phyloP scores from a whole-genome alignment of 1,284 basidiomycete species.

The Malassezia japonica region DNA sequence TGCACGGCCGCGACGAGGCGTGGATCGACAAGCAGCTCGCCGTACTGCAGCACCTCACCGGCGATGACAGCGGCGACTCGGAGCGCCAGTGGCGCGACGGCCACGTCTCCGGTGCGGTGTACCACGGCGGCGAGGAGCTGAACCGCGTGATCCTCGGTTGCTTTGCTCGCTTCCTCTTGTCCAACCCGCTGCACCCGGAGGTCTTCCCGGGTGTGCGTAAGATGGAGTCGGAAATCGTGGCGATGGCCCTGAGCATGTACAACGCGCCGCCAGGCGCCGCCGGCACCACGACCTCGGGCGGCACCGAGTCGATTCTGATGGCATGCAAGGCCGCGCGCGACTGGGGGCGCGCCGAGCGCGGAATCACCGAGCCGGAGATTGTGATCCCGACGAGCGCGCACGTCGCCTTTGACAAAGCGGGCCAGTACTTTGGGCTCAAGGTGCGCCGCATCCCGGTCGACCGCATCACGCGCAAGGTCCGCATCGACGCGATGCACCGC shows the following conservation, averaged over 20 bases:
- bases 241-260: slow-evolving; percentile 75
- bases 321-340: slow-evolving; percentile 86
- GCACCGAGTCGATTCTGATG: slow-evolving; percentile 93
- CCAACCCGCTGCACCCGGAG: slow-evolving; percentile 89
- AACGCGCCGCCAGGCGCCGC: slow-evolving; percentile 65
- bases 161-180: slow-evolving; percentile 40
- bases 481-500: slow-evolving; percentile 65
- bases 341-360: slow-evolving; percentile 75
- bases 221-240: slow-evolving; percentile 94
- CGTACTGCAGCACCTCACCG: slow-evolving; percentile 32
- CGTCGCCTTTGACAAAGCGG: slow-evolving; percentile 90
- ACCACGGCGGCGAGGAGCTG: slow-evolving; percentile 46
- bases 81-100: slow-evolving; percentile 40
- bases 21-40: slow-evolving; percentile 35
- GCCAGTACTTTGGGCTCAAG: slow-evolving; percentile 82
- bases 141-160: slow-evolving; percentile 32
- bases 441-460: slow-evolving; percentile 82
- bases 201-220: slow-evolving; percentile 88
- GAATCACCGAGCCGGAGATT: slow-evolving; percentile 88
- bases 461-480: slow-evolving; percentile 65
- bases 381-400: slow-evolving; percentile 77
- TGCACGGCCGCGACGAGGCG: slow-evolving; percentile 28
- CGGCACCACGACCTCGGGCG: slow-evolving; percentile 85
- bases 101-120: slow-evolving; percentile 47
- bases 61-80: slow-evolving; percentile 24